Evolutionary conservation across 768 basidiomycete genomes (phyloP), one percentile per base, ranked within the genome.

Genomic region (Pleurotus cornucopiae): DNA sequence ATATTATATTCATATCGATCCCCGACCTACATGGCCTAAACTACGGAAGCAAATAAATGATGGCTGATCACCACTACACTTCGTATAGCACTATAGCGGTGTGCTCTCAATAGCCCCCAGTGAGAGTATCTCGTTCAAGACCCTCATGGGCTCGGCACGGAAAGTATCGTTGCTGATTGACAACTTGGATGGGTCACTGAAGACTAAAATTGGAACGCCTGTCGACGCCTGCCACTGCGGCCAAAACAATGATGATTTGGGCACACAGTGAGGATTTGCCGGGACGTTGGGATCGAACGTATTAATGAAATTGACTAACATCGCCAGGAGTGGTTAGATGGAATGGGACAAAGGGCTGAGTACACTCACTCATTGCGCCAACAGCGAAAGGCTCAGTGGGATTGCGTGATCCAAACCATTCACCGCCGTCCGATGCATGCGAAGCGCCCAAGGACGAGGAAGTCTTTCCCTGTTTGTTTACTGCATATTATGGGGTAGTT

Each of bases 381-480:
- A 49, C 37, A 1, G 40, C 49, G 7, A 55, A 34, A 6, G 9
- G 43, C 13, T 58, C 44, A 4, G 34, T 44, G 3, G 43, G 46
- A 40, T 12, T 11, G 9, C 26, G 25, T 2, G 53, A 21, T 5
- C 46, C 16, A 1, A 63, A 58, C 55, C 56, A 60, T 52, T 59
- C 51, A 26, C 58, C 39, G 9, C 57, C 26, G 41, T 64, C 62
- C 16, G 55, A 57, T 2, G 16, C 55, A 48, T 67, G 65, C 53
- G 54, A 64, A 25, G 63, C 55, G 23, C 73, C 73, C 0, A 73
- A 57, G 2, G 46, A 12, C 0, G 68, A 64, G 1, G 55, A 62
- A 2, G 59, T 54, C 57, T 72, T 69, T 41, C 66, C 62, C 11
- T 68, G 67, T 55, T 70, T 70, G 61, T 60, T 69, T 46, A 72